A percentile compares a stretch with the other conserved stretches of the same genome.
These are phyloP conservation scores for Pleurotus platypus DNA, from an alignment of 768 basidiomycete genomes.

Conservation along the genomic window DNA sequence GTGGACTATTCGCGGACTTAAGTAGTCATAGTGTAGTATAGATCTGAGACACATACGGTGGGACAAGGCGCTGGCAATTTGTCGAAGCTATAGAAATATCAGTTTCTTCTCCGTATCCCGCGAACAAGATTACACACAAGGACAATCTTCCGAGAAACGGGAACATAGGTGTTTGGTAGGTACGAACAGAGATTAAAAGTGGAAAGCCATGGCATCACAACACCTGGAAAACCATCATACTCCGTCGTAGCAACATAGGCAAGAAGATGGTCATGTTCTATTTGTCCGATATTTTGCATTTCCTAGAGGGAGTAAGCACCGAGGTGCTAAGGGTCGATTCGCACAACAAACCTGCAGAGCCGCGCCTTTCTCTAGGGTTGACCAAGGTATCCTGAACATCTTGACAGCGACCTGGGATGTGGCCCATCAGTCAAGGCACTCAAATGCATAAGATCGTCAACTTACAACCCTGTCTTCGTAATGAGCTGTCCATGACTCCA, in stretches of 20 bases:
- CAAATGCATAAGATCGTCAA: too few species aligned
- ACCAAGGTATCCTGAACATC: neutral
- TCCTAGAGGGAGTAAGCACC: neutral
- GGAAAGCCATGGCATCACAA: slow-evolving; percentile 1
- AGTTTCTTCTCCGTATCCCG: neutral
- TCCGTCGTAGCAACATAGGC: neutral
- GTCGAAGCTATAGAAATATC: neutral
- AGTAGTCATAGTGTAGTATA: neutral
- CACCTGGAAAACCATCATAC: neutral
- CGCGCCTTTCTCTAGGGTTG: neutral
- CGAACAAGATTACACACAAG: neutral
- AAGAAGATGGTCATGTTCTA: neutral
- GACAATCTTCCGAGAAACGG: neutral
- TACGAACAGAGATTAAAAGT: neutral
- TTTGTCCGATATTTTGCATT: neutral
- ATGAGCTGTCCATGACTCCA: neutral
- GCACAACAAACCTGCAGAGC: neutral
- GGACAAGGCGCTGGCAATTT: slow-evolving; percentile 1
- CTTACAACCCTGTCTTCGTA: too few species aligned
- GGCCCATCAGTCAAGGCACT: too few species aligned
- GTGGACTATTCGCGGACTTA: slow-evolving; percentile 4
- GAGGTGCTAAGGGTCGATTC: neutral
- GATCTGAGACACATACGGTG: neutral
- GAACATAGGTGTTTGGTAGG: neutral
- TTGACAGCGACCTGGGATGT: slow-evolving; percentile 1